Evolutionary conservation across 1,284 basidiomycete genomes (phyloP).

Genomic region (Ustilago sp.): DNA sequence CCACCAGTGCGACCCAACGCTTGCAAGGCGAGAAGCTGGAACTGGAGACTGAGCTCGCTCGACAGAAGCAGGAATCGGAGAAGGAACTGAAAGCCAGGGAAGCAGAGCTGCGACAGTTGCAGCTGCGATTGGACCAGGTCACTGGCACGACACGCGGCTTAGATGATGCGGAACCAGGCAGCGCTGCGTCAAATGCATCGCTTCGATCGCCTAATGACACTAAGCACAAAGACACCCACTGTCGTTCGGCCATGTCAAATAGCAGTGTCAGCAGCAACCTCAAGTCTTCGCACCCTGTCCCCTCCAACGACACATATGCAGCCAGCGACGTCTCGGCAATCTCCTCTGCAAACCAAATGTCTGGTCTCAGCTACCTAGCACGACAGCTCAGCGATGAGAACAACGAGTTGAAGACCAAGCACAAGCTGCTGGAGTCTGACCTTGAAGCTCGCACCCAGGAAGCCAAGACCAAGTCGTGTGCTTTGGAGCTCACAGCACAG

Average conservation of each 20-base stretch:
- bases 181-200: neutral
- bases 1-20: conserved; percentile 31
- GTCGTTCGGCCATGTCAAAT: conserved; percentile 21
- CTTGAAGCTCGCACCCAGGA: conserved; percentile 79
- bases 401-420: conserved; percentile 75
- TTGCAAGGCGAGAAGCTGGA: conserved; percentile 48
- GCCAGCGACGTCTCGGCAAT: conserved; percentile 74
- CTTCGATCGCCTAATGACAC: conserved; percentile 7
- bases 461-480: conserved; percentile 79
- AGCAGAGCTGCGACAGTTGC: conserved; percentile 36
- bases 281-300: conserved; percentile 65
- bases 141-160: conserved; percentile 1
- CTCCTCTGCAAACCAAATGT: conserved; percentile 74
- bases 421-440: conserved; percentile 76
- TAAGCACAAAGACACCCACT: conserved; percentile 59
- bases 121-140: conserved; percentile 69
- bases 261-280: conserved; percentile 27
- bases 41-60: conserved; percentile 71
- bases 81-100: conserved; percentile 71
- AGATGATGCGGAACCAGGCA: conserved; percentile 1
- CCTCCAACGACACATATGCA: conserved; percentile 70
- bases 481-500: conserved; percentile 81
- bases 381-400: conserved; percentile 88
- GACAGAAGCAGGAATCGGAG: conserved; percentile 17
- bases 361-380: conserved; percentile 78